Evolutionary conservation across 345 rosid species (phyloP), one percentile per base, ranked within the genome.

Genomic region (Lepidium aucheri): DNA sequence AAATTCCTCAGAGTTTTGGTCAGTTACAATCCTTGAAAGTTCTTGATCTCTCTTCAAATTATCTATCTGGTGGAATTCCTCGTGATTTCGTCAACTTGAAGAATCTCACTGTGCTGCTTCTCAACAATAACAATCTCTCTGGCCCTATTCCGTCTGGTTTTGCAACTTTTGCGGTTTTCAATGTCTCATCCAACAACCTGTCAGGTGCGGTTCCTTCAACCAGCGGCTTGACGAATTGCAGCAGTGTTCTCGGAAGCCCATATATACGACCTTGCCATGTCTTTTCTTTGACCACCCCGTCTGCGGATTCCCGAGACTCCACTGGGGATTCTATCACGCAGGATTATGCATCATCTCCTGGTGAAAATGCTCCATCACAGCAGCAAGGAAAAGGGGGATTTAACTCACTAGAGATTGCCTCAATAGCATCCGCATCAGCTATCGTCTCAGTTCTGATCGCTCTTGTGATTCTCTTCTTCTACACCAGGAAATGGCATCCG

Each of bases 371-470:
- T 53, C 77, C 77, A 12, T 64, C 76, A 30, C 58, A 22, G 28
- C 33, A 53, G 0, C 7, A 53, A 24, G 63, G 60, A 34, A 62
- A 49, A 8, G 9, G 36, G 12, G 75, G 74, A 16, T 77, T 83
- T 50, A 79, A 63, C 54, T 66, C 86, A 30, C 77, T 85, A 42
- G 91, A 85, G 76, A 81, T 85, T 12, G 86, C 88, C 45, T 83
- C 85, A 11, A 77, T 85, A 2, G 85, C 80, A 15, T 85, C 86
- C 2, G 86, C 88, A 39, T 85, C 86, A 9, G 85, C 78, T 26
- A 85, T 85, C 44, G 78, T 85, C 63, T 80, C 84, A 0, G 86
- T 85, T 68, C 82, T 85, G 34, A 51, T 85, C 6, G 83, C 80
- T 46, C 78, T 83, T 15, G 74, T 78, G 54, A 44, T 83, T 47